Percentiles rank a stretch among this genome's conserved stretches.
phyloP scores from a whole-genome alignment of 495 filamentous ascomycete species.

The Penicillium tannophilum region DNA sequence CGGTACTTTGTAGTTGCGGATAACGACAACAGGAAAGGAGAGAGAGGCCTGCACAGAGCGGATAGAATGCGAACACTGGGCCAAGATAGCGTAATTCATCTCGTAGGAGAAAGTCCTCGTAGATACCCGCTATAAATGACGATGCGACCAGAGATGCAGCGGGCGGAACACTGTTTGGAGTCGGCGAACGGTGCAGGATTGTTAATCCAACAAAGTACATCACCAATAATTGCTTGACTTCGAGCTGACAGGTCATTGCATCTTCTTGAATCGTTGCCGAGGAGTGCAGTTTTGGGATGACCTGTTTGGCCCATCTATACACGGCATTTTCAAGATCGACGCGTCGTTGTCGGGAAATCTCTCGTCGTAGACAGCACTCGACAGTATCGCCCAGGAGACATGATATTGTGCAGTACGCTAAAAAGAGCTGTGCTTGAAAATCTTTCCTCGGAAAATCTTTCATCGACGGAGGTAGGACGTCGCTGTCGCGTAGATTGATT shows the following conservation, averaged over 20 bases:
- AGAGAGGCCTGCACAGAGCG: slow-evolving; percentile 28
- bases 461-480: slow-evolving; percentile 34
- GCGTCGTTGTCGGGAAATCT: slow-evolving; percentile 29
- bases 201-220: slow-evolving; percentile 35
- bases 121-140: slow-evolving; percentile 34
- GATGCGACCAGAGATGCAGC: slow-evolving; percentile 30
- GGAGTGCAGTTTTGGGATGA: slow-evolving; percentile 27
- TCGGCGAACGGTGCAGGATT: slow-evolving; percentile 30
- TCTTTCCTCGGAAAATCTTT: slow-evolving; percentile 29
- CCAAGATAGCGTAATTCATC: slow-evolving; percentile 33
- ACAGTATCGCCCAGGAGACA: slow-evolving; percentile 32
- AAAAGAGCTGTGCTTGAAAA: slow-evolving; percentile 27
- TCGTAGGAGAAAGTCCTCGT: slow-evolving; percentile 34
- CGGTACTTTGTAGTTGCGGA: slow-evolving; percentile 25
- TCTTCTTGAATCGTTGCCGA: slow-evolving; percentile 24
- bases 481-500: slow-evolving; percentile 33
- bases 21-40: slow-evolving; percentile 33
- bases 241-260: slow-evolving; percentile 19
- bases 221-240: slow-evolving; percentile 29
- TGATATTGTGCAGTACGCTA: slow-evolving; percentile 32
- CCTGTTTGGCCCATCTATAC: slow-evolving; percentile 34
- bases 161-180: slow-evolving; percentile 28
- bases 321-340: slow-evolving; percentile 33
- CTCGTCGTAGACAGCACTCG: slow-evolving; percentile 27
- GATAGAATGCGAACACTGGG: slow-evolving; percentile 33